These are phyloP conservation scores for Xylaria cubensis DNA, from an alignment of 495 filamentous ascomycete species.

Conservation along the genomic window DNA sequence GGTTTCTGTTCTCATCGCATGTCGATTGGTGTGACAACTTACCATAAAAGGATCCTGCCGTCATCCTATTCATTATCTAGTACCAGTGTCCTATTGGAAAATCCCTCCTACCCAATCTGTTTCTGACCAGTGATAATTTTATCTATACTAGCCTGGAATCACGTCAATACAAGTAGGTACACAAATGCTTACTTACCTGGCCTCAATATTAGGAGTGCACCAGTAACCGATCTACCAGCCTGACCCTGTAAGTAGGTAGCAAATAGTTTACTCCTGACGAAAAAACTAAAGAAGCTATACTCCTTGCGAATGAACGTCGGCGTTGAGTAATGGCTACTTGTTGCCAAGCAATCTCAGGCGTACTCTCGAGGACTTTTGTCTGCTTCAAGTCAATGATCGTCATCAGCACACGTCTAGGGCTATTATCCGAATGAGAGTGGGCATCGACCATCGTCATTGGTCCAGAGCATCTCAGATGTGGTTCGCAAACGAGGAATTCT, in stretches of 20 bases:
- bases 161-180: constrained; percentile 9
- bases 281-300: constrained; percentile 2
- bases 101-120: constrained; percentile 19
- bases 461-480: constrained; percentile 11
- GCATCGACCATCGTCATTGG: constrained; percentile 12
- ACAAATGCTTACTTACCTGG: constrained; percentile 1
- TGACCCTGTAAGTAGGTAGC: not conserved
- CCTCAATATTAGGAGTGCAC: not conserved
- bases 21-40: constrained; percentile 10
- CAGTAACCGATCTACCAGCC: not conserved
- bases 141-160: not conserved
- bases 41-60: constrained; percentile 1
- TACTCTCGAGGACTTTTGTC: constrained; percentile 28
- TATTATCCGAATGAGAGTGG: constrained; percentile 5
- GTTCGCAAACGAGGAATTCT: constrained; percentile 16
- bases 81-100: constrained; percentile 9
- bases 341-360: constrained; percentile 9
- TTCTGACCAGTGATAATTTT: constrained; percentile 26
- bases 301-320: not conserved
- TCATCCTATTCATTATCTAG: constrained; percentile 14
- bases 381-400: constrained; percentile 22
- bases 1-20: not conserved
- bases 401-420: constrained; percentile 14
- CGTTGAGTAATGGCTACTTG: not conserved
- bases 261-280: not conserved